Base-by-base conservation (phyloP, 2,329 filamentous ascomycete genomes). In the Clarireedia homoeocarpa region DNA sequence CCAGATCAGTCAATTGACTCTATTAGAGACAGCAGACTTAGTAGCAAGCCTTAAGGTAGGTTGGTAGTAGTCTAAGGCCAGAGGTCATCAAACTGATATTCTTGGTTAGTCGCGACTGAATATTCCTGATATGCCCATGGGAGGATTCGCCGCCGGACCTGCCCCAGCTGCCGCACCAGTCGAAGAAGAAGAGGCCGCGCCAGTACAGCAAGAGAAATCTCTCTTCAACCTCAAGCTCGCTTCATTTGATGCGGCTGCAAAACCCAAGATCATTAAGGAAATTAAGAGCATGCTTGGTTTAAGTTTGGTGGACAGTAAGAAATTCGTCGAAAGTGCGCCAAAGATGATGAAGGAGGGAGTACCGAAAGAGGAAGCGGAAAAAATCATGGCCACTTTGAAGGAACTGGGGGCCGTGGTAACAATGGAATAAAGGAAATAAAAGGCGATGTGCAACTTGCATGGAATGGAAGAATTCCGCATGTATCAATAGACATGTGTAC, bases 211-310 rank as follows among this genome's bases (percentile, higher is more conserved):
- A 73, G 96, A 97, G 83, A 97, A 86, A 85, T 92, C 92, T 4
- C 82, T 99, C 60, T 99, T 99, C 82, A 96, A 88, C 72, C 75
- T 99, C 63, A 97, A 96, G 79, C 85, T 99, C 61, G 81, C 89
- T 73, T 87, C 86, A 38, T 95, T 97, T 72, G 95, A 99, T 53
- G 80, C 91, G 27, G 80, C 76, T 51, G 78, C 92, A 63, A 99
- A 99, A 81, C 91, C 95, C 68, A 99, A 99, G 87, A 80, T 99
- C 68, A 99, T 99, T 82, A 99, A 99, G 83, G 94, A 99, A 79
- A 82, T 99, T 78, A 99, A 99, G 85, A 85, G 84, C 69, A 81
- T 99, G 83, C 79, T 99, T 59, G 94, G 94, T 45, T 76, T 99
- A 71, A 95, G 89, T 72, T 81, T 99, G 77, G 95, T 99, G 66